Evolutionary conservation across 345 rosid genomes (phyloP).

Genomic region (Salix koriyanagi): DNA sequence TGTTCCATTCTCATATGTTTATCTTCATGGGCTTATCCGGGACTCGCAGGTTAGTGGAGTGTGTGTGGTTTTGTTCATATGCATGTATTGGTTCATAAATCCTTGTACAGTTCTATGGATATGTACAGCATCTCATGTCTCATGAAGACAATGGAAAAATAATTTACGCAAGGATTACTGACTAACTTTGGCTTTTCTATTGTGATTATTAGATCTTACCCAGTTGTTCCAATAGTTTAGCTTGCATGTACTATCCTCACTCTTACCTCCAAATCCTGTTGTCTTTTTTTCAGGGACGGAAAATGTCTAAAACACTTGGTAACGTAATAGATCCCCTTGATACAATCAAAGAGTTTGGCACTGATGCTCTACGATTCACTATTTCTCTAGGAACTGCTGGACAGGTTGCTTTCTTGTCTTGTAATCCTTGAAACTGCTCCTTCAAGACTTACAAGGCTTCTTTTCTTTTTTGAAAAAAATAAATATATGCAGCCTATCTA

Average conservation of each 20-base stretch:
- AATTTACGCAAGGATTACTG: background rate
- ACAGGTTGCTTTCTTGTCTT: slow-evolving; percentile 57
- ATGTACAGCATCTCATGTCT: background rate
- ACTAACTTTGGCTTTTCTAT: too few species aligned
- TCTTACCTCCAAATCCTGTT: background rate
- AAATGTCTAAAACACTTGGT: slow-evolving; percentile 93
- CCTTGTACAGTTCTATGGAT: background rate
- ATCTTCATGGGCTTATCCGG: slow-evolving; percentile 93
- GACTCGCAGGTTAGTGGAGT: slow-evolving; percentile 71
- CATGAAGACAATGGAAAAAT: background rate
- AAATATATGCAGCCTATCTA: background rate
- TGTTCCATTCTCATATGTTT: slow-evolving; percentile 82
- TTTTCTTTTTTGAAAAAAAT: background rate
- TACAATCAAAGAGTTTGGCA: slow-evolving; percentile 87
- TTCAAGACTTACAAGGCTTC: background rate
- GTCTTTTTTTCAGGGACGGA: slow-evolving; percentile 63
- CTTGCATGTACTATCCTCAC: background rate
- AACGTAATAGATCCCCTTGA: slow-evolving; percentile 92
- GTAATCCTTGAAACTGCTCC: slow-evolving; percentile 5
- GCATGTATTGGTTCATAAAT: background rate
- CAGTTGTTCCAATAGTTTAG: too few species aligned
- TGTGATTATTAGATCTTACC: too few species aligned
- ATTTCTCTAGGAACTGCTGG: slow-evolving; percentile 97
- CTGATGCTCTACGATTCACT: slow-evolving; percentile 90
- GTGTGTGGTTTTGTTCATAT: background rate